These are phyloP conservation scores for Imleria badia DNA, from an alignment of 768 basidiomycete genomes.

Conservation along the genomic window DNA sequence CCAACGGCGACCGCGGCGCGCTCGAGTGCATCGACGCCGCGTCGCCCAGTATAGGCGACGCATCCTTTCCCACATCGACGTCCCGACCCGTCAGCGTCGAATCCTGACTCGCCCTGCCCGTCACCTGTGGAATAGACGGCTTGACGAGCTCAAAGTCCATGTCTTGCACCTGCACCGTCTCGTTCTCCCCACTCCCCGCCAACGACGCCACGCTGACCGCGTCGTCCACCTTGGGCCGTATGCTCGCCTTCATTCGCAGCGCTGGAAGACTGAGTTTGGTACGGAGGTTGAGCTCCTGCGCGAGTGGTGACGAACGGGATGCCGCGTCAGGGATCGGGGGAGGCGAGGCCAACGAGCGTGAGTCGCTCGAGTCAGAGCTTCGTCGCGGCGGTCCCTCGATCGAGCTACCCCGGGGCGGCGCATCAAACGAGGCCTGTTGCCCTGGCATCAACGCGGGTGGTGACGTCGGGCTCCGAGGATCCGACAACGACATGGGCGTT, in stretches of 20 bases:
- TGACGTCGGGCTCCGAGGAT: constrained; percentile 10
- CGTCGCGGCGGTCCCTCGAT: constrained; percentile 17
- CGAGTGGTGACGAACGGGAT: constrained; percentile 32
- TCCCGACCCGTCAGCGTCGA: constrained; percentile 39
- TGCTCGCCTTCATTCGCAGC: constrained; percentile 45
- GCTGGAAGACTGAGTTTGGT: constrained; percentile 70
- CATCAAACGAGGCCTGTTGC: constrained; percentile 20
- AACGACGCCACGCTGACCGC: constrained; percentile 27
- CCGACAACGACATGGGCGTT: constrained; percentile 14
- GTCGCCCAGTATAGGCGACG: constrained; percentile 35
- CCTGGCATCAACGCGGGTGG: constrained; percentile 12
- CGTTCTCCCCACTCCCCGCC: constrained; percentile 34
- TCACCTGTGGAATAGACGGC: constrained; percentile 49
- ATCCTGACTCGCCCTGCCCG: constrained; percentile 54
- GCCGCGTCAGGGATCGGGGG: constrained; percentile 39
- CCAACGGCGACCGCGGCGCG: constrained; percentile 27
- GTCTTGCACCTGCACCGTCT: constrained; percentile 74
- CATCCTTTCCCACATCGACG: constrained; percentile 12
- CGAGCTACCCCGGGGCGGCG: constrained; percentile 17
- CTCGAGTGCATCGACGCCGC: constrained; percentile 42
- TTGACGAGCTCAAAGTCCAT: constrained; percentile 80
- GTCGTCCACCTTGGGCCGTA: constrained; percentile 32
- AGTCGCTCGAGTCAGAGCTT: constrained; percentile 31
- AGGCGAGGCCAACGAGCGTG: constrained; percentile 41
- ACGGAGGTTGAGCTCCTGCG: constrained; percentile 40